phyloP scores from a whole-genome alignment of 495 filamentous ascomycete genomes.

The Annulohypoxylon nitens region DNA sequence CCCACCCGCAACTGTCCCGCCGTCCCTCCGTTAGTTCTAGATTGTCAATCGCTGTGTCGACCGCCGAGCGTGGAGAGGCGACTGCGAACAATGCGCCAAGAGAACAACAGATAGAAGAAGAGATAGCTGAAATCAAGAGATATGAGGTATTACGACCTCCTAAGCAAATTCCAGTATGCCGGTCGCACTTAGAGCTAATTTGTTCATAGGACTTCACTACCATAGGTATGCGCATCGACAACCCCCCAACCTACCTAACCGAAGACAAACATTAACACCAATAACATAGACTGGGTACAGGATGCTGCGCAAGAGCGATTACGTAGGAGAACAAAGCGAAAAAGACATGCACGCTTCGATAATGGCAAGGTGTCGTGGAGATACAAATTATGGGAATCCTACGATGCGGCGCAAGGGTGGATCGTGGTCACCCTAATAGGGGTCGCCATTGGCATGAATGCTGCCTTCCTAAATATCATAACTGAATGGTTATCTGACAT shows the following conservation, averaged over 20 bases:
- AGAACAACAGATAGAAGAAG: slow-evolving; percentile 82
- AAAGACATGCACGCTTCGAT: slow-evolving; percentile 80
- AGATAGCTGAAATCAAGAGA: slow-evolving; percentile 97
- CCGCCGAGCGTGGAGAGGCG: slow-evolving; percentile 70
- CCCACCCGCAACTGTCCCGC: slow-evolving; percentile 58
- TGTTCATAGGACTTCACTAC: slow-evolving; percentile 80
- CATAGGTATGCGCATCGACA: slow-evolving; percentile 70
- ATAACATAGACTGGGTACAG: slow-evolving; percentile 87
- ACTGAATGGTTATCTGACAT: slow-evolving; percentile 98
- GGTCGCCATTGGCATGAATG: slow-evolving; percentile 91
- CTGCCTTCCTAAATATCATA: slow-evolving; percentile 92
- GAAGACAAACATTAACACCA: slow-evolving; percentile 11
- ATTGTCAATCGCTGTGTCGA: slow-evolving; percentile 77
- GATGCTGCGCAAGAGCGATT: slow-evolving; percentile 93
- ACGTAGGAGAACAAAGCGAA: slow-evolving; percentile 79
- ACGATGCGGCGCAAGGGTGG: slow-evolving; percentile 98
- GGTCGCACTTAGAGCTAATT: slow-evolving; percentile 23
- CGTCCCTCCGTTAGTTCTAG: slow-evolving; percentile 77
- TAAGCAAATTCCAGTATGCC: not conserved
- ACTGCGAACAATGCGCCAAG: slow-evolving; percentile 56
- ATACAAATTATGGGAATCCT: slow-evolving; percentile 84
- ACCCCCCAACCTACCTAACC: not conserved
- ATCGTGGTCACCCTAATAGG: slow-evolving; percentile 97
- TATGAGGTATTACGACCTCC: slow-evolving; percentile 75
- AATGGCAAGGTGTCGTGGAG: slow-evolving; percentile 82